Percentiles rank a stretch among this genome's conserved stretches.
Evolutionary conservation across 495 filamentous ascomycete genomes (phyloP).

Genomic region (Daldinia caldariorum): DNA sequence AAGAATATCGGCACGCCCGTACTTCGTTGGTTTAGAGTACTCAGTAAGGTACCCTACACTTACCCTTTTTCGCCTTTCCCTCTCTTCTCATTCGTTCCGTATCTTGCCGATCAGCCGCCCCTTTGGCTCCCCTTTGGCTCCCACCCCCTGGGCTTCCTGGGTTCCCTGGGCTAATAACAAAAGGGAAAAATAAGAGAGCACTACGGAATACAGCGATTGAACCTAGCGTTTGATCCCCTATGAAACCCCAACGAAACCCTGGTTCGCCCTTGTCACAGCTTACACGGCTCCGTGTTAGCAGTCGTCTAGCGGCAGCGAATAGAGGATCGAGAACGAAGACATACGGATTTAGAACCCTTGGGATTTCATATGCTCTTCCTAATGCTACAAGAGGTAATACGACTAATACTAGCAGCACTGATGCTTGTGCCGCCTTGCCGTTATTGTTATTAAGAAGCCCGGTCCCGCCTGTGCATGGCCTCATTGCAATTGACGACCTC

Average conservation of each 20-base stretch:
- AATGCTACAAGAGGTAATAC: conserved; percentile 16
- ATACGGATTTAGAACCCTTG: conserved; percentile 39
- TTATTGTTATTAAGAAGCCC: conserved; percentile 46
- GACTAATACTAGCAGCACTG: not conserved
- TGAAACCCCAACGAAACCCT: conserved; percentile 47
- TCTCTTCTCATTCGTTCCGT: conserved; percentile 38
- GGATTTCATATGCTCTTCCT: conserved; percentile 23
- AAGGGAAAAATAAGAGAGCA: conserved; percentile 4
- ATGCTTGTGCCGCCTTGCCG: not conserved
- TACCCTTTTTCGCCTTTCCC: conserved; percentile 19
- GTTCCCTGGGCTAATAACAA: conserved; percentile 22
- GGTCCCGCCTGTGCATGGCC: conserved; percentile 34
- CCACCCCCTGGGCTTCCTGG: not conserved
- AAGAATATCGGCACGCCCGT: conserved; percentile 36
- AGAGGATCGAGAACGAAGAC: conserved; percentile 34
- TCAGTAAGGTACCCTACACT: not conserved
- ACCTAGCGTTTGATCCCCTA: conserved; percentile 42
- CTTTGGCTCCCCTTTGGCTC: conserved; percentile 20
- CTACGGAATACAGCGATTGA: conserved; percentile 26
- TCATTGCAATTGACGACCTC: conserved; percentile 21
- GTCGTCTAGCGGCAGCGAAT: conserved; percentile 36
- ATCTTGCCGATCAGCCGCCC: conserved; percentile 42
- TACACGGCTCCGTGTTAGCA: conserved; percentile 43
- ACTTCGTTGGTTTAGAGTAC: conserved; percentile 8
- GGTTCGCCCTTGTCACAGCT: conserved; percentile 41